Base-by-base conservation (phyloP, 2,329 filamentous ascomycete species). In the Chlorencoelia australis region DNA sequence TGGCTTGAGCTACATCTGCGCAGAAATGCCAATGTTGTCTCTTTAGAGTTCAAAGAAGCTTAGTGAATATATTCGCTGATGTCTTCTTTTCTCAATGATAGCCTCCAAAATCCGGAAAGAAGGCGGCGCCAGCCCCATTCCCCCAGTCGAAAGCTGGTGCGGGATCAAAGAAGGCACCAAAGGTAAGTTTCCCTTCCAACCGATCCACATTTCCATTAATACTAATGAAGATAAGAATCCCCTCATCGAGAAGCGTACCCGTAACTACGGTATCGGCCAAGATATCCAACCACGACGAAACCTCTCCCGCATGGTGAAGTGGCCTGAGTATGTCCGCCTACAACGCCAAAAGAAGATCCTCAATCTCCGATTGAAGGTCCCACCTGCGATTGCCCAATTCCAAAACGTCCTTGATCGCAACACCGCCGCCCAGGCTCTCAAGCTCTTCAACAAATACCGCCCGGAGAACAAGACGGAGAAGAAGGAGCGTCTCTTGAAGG, bases 11-110 rank as follows among this genome's bases (percentile, higher is more conserved):
- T 58, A 53, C 54, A 65, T 62, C 49, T 54, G 52, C 30, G 52
- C 52, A 56, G 50, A 38, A 55, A 57, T 56, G 53, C 52, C 49
- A 52, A 35, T 49, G 42, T 52, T 31, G 67, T 73, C 82, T 91
- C 85, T 80, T 69, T 93, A 93, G 86, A 94, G 86, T 82, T 82
- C 68, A 82, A 77, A 81, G 79, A 83, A 86, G 81, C 68, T 77
- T 79, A 73, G 72, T 80, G 80, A 75, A 79, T 75, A 77, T 72
- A 75, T 68, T 57, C 68, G 82, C 87, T 95, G 83, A 94, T 86
- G 71, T 85, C 80, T 86, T 94, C 83, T 91, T 88, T 93, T 86
- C 89, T 96, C 89, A 91, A 96, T 96, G 88, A 96, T 74, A 96
- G 91, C 86, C 91, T 82, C 84, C 89, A 65, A 98, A 96, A 60